Conservation (phyloP, 192 early-diverging fungal species). For the Dimargaris cristalligena region DNA sequence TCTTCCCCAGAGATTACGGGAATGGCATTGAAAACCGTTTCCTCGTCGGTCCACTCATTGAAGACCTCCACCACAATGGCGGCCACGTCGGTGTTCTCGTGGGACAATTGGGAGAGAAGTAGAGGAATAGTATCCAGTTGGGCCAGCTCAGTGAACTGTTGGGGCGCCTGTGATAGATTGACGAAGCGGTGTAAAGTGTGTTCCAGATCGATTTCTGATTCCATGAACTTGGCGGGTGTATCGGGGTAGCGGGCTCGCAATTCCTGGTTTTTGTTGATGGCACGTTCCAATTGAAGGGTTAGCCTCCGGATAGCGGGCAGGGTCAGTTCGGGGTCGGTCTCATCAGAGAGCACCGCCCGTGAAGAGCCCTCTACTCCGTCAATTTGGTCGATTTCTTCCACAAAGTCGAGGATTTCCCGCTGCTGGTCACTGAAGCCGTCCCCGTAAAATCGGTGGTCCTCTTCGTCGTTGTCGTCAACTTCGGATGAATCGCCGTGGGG, state of each 20-base stretch:
- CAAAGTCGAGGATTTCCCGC: constrained; percentile 59
- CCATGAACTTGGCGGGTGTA: constrained; percentile 52
- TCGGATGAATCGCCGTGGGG: neutral
- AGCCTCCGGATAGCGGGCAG: constrained; percentile 46
- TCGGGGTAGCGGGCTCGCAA: constrained; percentile 63
- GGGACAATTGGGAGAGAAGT: constrained; percentile 59
- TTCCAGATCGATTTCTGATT: constrained; percentile 89
- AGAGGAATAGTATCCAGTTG: constrained; percentile 43
- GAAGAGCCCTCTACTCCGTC: constrained; percentile 14
- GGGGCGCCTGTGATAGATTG: constrained; percentile 59
- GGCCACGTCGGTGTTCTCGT: constrained; percentile 90
- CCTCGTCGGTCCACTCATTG: constrained; percentile 87
- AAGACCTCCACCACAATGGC: constrained; percentile 68
- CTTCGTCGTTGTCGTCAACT: constrained; percentile 41
- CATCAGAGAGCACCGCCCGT: no score
- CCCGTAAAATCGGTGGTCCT: constrained; percentile 65
- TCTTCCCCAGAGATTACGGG: neutral
- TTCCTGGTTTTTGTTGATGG: constrained; percentile 75
- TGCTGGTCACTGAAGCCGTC: constrained; percentile 66
- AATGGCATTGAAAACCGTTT: constrained; percentile 38
- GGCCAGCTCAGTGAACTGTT: constrained; percentile 57
- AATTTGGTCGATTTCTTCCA: constrained; percentile 59
- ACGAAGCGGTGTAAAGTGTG: constrained; percentile 69
- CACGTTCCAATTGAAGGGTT: constrained; percentile 68
- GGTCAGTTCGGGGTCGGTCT: constrained; percentile 52